Percentiles rank a stretch among this genome's conserved stretches.
phyloP scores from a whole-genome alignment of 805 yeast species.

The Ogataea parapolymorpha region DNA sequence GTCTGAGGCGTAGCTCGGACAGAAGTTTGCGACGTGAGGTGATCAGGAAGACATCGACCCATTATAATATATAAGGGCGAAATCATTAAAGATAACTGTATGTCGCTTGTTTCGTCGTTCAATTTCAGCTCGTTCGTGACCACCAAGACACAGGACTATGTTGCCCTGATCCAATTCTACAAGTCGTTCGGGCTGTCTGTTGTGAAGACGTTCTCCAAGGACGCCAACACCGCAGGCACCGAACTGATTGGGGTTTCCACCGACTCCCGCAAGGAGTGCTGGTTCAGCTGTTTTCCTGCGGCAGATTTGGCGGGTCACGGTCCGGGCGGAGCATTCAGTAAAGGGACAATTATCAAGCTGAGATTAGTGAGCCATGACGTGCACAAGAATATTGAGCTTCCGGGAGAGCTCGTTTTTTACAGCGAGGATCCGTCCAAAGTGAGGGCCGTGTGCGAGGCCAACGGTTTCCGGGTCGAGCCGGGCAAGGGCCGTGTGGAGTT shows the following conservation, averaged over 20 bases:
- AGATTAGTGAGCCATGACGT: constrained; percentile 40
- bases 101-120: constrained; percentile 25
- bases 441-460: constrained; percentile 17
- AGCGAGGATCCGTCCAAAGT: constrained; percentile 35
- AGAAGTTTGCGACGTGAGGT: constrained; percentile 6
- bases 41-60: constrained; percentile 11
- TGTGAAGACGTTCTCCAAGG: constrained; percentile 58
- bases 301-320: constrained; percentile 19
- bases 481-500: constrained; percentile 22
- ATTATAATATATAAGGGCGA: constrained; percentile 6
- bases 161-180: constrained; percentile 53
- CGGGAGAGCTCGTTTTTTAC: constrained; percentile 40
- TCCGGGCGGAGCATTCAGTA: constrained; percentile 17
- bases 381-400: constrained; percentile 31
- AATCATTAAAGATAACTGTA: constrained; percentile 3
- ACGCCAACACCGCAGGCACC: constrained; percentile 34
- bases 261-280: constrained; percentile 65
- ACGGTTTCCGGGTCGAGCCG: constrained; percentile 20
- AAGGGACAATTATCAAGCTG: constrained; percentile 47
- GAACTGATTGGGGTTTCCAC: constrained; percentile 53
- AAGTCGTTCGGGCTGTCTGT: constrained; percentile 56
- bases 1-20: background rate
- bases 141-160: constrained; percentile 43
- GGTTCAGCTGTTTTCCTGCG: constrained; percentile 69
- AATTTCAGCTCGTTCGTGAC: constrained; percentile 65